These are phyloP conservation scores for Dittrichia graveolens DNA, from an alignment of 129 eudicot genomes.

Conservation along the genomic window DNA sequence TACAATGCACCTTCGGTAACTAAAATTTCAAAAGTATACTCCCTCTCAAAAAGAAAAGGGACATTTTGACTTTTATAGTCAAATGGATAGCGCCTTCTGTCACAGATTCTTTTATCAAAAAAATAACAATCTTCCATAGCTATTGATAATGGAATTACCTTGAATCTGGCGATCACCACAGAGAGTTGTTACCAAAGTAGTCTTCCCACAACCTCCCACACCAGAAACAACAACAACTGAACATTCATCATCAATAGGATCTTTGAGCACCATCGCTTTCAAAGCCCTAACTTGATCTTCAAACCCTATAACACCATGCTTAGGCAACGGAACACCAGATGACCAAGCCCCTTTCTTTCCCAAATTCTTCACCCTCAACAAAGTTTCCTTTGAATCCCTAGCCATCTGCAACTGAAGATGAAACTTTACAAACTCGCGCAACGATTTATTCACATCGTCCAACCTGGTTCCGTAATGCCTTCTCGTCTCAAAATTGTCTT, in stretches of 20 bases:
- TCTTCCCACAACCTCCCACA: constrained; percentile 23
- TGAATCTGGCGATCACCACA: constrained; percentile 9
- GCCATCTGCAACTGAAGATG: not conserved
- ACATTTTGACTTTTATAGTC: too few relatives aligned
- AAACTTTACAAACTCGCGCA: too few relatives aligned
- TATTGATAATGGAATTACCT: not conserved
- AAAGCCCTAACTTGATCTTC: constrained; percentile 8
- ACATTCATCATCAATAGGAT: not conserved
- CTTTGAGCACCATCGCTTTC: constrained; percentile 20
- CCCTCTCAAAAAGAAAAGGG: too few relatives aligned
- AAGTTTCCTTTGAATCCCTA: not conserved
- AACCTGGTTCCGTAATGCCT: too few relatives aligned
- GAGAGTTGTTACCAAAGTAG: constrained; percentile 22
- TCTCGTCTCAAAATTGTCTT: too few relatives aligned
- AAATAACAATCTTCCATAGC: not conserved
- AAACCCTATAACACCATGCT: not conserved
- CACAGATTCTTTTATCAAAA: too few relatives aligned
- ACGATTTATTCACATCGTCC: too few relatives aligned
- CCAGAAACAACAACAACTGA: constrained; percentile 22
- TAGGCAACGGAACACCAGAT: not conserved
- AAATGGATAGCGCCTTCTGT: too few relatives aligned
- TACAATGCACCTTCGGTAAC: too few relatives aligned
- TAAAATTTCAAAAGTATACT: too few relatives aligned
- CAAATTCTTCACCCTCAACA: not conserved
- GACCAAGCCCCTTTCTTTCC: constrained; percentile 1